Percentiles rank a stretch among this genome's conserved stretches.
Conservation (phyloP, 2,329 filamentous ascomycete genomes). For the Didymella segeticola region DNA sequence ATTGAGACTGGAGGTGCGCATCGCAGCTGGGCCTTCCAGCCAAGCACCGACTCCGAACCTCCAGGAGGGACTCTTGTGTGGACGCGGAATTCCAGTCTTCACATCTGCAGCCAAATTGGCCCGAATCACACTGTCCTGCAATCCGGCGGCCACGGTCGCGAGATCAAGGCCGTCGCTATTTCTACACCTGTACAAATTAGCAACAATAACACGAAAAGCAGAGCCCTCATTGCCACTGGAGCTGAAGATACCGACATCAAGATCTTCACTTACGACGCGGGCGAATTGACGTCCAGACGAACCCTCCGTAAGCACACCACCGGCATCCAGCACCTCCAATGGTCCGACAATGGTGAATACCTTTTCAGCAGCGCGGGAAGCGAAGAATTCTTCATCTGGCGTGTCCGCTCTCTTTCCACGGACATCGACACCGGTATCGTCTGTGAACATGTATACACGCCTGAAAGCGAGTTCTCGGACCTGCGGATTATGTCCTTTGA, state of each 20-base stretch:
- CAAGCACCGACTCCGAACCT: neutral
- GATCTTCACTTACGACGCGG: constrained; percentile 64
- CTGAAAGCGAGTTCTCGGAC: constrained; percentile 64
- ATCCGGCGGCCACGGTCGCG: constrained; percentile 80
- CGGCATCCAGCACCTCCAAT: constrained; percentile 81
- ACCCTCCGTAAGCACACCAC: constrained; percentile 79
- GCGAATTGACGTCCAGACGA: constrained; percentile 59
- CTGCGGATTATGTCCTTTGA: constrained; percentile 84
- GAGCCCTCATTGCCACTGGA: constrained; percentile 66
- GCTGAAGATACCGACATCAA: constrained; percentile 78
- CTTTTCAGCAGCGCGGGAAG: constrained; percentile 87
- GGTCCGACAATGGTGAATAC: constrained; percentile 70
- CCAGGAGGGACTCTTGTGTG: constrained; percentile 68
- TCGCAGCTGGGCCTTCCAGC: constrained; percentile 71
- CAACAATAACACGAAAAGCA: neutral
- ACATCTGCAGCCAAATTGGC: constrained; percentile 50
- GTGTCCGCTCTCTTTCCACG: constrained; percentile 61
- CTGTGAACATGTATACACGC: constrained; percentile 59
- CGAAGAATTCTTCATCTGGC: constrained; percentile 89
- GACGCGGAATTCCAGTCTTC: constrained; percentile 70
- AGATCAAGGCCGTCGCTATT: constrained; percentile 72
- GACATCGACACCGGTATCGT: constrained; percentile 61
- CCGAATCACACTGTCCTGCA: constrained; percentile 62
- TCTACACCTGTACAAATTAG: constrained; percentile 37
- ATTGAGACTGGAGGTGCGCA: constrained; percentile 87